Evolutionary conservation across 139 green algal genomes (phyloP).

Genomic region (Chlorella sp.): DNA sequence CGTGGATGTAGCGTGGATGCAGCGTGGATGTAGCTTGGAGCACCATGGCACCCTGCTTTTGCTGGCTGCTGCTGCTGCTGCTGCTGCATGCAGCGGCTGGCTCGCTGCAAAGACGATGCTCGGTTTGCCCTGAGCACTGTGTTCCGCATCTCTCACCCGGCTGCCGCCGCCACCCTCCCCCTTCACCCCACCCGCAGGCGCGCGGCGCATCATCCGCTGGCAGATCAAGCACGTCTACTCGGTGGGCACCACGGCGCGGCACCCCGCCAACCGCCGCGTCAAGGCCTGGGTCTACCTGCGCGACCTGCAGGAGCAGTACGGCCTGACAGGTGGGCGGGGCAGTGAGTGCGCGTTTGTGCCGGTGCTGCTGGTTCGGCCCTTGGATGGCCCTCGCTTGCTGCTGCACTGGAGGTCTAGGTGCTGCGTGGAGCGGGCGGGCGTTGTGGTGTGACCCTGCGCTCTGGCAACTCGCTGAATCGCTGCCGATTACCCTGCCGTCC

Average conservation of each 20-base stretch:
- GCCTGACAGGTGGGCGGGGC: conserved; percentile 34
- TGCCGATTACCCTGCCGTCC: no score
- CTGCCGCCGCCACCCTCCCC: background rate
- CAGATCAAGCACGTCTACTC: conserved; percentile 36
- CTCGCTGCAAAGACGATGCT: background rate
- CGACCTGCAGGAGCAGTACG: conserved; percentile 53
- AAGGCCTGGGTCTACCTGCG: conserved; percentile 48
- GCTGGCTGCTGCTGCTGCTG: no score
- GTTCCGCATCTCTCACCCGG: no score
- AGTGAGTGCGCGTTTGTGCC: background rate
- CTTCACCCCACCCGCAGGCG: background rate
- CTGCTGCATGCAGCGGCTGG: no score
- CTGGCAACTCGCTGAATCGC: no score
- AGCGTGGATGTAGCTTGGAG: background rate
- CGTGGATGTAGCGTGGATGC: no score
- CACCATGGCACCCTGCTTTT: background rate
- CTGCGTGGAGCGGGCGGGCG: no score
- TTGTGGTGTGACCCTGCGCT: no score
- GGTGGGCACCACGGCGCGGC: conserved; percentile 31
- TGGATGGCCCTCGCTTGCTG: background rate
- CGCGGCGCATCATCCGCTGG: conserved; percentile 52
- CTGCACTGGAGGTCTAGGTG: background rate
- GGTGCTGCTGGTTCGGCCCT: background rate
- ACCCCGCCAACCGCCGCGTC: conserved; percentile 56
- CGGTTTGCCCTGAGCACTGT: background rate